Percentiles rank a stretch among this genome's conserved stretches.
Evolutionary conservation across 768 basidiomycete genomes (phyloP).

Genomic region (Suillus hirtellus): DNA sequence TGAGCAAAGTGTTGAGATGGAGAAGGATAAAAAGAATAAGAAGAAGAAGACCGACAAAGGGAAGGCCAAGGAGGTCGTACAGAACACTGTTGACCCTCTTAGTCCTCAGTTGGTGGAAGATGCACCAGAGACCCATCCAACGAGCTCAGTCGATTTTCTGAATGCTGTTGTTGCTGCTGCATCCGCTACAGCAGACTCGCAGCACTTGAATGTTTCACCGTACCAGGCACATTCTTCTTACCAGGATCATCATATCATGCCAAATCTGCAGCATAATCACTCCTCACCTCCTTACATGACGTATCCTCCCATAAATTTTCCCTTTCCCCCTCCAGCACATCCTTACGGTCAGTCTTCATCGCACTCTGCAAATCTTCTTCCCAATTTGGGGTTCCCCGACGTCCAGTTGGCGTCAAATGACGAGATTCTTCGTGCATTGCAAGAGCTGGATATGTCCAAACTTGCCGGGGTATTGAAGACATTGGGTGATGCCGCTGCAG

Average conservation of each 20-base stretch:
- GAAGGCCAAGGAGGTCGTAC: slow-evolving; percentile 33
- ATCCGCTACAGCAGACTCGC: slow-evolving; percentile 45
- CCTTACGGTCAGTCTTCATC: slow-evolving; percentile 31
- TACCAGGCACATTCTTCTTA: slow-evolving; percentile 35
- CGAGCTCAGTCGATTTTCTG: slow-evolving; percentile 58
- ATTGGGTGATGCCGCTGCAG: slow-evolving; percentile 57
- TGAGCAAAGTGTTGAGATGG: background rate
- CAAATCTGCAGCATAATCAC: slow-evolving; percentile 19
- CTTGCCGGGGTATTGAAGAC: slow-evolving; percentile 67
- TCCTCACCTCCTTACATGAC: slow-evolving; percentile 28
- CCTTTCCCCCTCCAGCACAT: slow-evolving; percentile 27
- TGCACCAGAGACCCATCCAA: slow-evolving; percentile 37
- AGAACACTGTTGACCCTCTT: slow-evolving; percentile 29
- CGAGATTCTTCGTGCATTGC: slow-evolving; percentile 70
- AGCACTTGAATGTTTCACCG: slow-evolving; percentile 28
- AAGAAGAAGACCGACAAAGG: slow-evolving; percentile 35
- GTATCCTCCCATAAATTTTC: slow-evolving; percentile 32
- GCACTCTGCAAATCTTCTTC: slow-evolving; percentile 18
- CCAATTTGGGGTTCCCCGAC: slow-evolving; percentile 29
- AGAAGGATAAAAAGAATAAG: slow-evolving; percentile 27
- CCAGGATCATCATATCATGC: slow-evolving; percentile 34
- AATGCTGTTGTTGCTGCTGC: slow-evolving; percentile 68
- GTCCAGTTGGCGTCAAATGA: slow-evolving; percentile 61
- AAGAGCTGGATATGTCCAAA: slow-evolving; percentile 68
- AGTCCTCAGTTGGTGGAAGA: slow-evolving; percentile 38